These are phyloP conservation scores for Clonostachys sp. DNA, from an alignment of 2,329 filamentous ascomycete genomes.

Conservation along the genomic window DNA sequence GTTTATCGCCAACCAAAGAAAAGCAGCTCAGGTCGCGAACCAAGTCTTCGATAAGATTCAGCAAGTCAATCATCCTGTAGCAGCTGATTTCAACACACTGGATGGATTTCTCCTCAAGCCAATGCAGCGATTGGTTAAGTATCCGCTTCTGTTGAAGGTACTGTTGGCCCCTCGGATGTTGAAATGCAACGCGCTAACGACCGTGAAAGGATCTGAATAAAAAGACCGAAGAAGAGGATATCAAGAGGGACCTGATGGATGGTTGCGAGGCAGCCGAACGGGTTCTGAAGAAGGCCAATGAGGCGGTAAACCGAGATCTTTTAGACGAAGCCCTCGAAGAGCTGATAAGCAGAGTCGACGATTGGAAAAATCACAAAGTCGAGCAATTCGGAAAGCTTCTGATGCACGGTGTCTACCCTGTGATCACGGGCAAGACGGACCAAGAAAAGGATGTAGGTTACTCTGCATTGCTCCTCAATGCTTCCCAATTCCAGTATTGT, in stretches of 20 bases:
- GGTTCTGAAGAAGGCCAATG: conserved; percentile 80
- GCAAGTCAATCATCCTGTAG: conserved; percentile 70
- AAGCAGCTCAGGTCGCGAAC: conserved; percentile 80
- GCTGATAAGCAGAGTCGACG: conserved; percentile 77
- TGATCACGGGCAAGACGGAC: conserved; percentile 84
- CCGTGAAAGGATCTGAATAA: conserved; percentile 70
- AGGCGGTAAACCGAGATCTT: conserved; percentile 84
- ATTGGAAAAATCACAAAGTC: conserved; percentile 92
- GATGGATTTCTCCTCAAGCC: conserved; percentile 94
- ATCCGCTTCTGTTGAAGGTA: conserved; percentile 84
- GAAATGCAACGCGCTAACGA: conserved; percentile 2
- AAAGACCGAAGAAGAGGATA: conserved; percentile 70
- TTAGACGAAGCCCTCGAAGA: conserved; percentile 80
- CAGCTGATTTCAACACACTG: conserved; percentile 80
- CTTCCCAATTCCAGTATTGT: background rate
- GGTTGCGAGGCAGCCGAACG: conserved; percentile 81
- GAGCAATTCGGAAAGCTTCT: conserved; percentile 89
- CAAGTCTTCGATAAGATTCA: conserved; percentile 84
- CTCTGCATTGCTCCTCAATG: background rate
- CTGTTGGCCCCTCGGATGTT: conserved; percentile 8
- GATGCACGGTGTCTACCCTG: conserved; percentile 84
- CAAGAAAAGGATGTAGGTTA: conserved; percentile 79
- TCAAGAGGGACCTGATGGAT: conserved; percentile 65
- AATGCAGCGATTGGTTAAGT: conserved; percentile 93
- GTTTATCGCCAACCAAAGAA: conserved; percentile 94